Evolutionary conservation across 108 stramenopile genomes (phyloP), one percentile per base, ranked within the genome.

Genomic region (Skeletonema costatum): DNA sequence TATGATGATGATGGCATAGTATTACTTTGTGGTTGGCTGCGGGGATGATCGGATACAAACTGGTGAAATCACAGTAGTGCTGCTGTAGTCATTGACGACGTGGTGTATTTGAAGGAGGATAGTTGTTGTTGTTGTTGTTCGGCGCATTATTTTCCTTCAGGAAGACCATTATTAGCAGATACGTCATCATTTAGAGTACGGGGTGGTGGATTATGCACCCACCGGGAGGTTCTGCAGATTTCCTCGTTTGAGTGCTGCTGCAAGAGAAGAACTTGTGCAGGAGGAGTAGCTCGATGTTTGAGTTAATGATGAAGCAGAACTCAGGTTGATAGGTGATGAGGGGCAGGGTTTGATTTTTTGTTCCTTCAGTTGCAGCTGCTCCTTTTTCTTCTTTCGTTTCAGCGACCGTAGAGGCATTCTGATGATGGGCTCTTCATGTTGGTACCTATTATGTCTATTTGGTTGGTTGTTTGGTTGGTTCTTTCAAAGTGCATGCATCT

Each of bases 271-370:
- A 25, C 53, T 29, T 25, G 53, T 56, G 53, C 53, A 25, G 7
- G 53, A 56, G 53, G 5, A 29, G 53, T 56, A 56, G 53, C 53
- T 56, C 10, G 19, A 10, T 10, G 25, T 29, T 56, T 25, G 25
- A 25, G 21, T 56, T 9, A 56, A 56, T 8, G 53, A 25, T 8
- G 53, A 25, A 25, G 19, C 25, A 56, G 21, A 56, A 56, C 9
- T n/a, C 4, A 25, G 9, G 25, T 16, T 56, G 25, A n/a, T 66
- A 48, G 71, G 16, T n/a, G 44, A n/a, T 46, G 44, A 46, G 11
- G 44, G 16, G 16, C 44, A 68, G 11, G 78, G 72, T 32, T 58
- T 66, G 56, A 53, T 66, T 53, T 29, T 38, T 5, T 66, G 30
- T 2, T 53, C n/a, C 19, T 66, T 38, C 65, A 60, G 44, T 11